phyloP scores from a whole-genome alignment of 495 filamentous ascomycete species.

The Aspergillus biplanus region DNA sequence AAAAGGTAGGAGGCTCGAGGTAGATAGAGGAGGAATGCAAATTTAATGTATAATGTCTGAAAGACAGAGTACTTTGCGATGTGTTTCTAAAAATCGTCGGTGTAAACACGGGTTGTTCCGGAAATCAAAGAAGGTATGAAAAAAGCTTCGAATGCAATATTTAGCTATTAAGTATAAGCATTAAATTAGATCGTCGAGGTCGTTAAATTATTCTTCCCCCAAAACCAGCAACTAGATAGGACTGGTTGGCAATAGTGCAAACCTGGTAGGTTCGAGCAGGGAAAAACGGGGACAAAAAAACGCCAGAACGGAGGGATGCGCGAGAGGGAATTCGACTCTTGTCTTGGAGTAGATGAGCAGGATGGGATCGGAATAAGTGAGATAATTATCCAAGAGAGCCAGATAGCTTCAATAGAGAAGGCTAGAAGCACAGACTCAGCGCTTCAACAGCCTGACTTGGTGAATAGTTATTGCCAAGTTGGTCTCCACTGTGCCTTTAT shows the following conservation, averaged over 20 bases:
- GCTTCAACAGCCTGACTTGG: slow-evolving; percentile 7
- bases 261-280: slow-evolving; percentile 18
- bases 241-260: not conserved
- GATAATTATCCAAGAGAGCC: not conserved
- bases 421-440: slow-evolving; percentile 6
- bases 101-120: not conserved
- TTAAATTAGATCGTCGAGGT: not conserved
- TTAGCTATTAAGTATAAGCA: not conserved
- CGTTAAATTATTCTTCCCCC: not conserved
- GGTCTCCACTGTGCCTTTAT: slow-evolving; percentile 4
- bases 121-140: not conserved
- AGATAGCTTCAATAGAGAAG: not conserved
- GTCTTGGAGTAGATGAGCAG: not conserved
- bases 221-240: not conserved
- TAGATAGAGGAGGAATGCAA: not conserved
- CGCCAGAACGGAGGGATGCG: slow-evolving; percentile 1
- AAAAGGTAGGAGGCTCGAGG: not conserved
- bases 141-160: not conserved
- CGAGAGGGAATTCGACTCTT: not conserved
- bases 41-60: not conserved
- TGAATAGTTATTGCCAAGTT: not conserved
- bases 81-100: not conserved
- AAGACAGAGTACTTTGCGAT: not conserved
- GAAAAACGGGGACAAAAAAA: slow-evolving; percentile 26
- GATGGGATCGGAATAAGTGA: not conserved